A percentile compares a stretch with the other conserved stretches of the same genome.
These are phyloP conservation scores for Parietaria judaica DNA, from an alignment of 306 rosid species.

Conservation along the genomic window DNA sequence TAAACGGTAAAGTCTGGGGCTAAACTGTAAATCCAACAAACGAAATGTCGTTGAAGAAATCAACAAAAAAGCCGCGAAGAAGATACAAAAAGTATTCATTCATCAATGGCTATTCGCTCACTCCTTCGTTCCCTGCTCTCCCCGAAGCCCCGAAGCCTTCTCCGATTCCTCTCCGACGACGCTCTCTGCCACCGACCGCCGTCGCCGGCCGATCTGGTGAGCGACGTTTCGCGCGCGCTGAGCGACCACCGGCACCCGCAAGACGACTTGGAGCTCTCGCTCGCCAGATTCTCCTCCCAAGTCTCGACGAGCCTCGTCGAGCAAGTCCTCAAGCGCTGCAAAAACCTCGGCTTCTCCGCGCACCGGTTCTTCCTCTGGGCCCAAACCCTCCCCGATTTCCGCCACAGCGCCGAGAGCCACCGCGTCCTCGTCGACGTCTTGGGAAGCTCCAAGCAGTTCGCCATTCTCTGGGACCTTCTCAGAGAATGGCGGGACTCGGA, in stretches of 20 bases:
- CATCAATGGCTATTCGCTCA: slow-evolving; percentile 22
- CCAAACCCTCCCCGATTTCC: slow-evolving; percentile 53
- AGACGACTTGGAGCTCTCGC: slow-evolving; percentile 61
- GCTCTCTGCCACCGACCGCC: slow-evolving; percentile 10
- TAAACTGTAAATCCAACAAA: too few relatives aligned
- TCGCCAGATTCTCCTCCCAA: slow-evolving; percentile 44
- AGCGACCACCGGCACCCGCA: slow-evolving; percentile 75
- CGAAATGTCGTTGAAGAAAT: too few relatives aligned
- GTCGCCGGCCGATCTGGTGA: slow-evolving; percentile 47
- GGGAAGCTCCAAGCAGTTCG: slow-evolving; percentile 66
- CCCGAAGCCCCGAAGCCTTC: slow-evolving; percentile 17
- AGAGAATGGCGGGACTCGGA: slow-evolving; percentile 46
- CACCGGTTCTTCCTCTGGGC: slow-evolving; percentile 96
- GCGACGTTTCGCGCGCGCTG: slow-evolving; percentile 69
- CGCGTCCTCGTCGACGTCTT: slow-evolving; percentile 65
- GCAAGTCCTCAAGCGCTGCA: slow-evolving; percentile 81
- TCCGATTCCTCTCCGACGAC: slow-evolving; percentile 19
- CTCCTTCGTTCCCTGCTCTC: slow-evolving; percentile 27
- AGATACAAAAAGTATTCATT: slow-evolving; percentile 35
- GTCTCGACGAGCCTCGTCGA: slow-evolving; percentile 60
- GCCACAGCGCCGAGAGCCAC: slow-evolving; percentile 53
- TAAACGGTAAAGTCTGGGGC: too few relatives aligned
- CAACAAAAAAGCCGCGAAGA: slow-evolving; percentile 4
- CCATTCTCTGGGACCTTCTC: slow-evolving; percentile 84
- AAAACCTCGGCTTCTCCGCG: slow-evolving; percentile 62